A percentile compares a stretch with the other conserved stretches of the same genome.
Conservation (phyloP, 768 basidiomycete genomes). For the Brasilioporus rufonigricans region DNA sequence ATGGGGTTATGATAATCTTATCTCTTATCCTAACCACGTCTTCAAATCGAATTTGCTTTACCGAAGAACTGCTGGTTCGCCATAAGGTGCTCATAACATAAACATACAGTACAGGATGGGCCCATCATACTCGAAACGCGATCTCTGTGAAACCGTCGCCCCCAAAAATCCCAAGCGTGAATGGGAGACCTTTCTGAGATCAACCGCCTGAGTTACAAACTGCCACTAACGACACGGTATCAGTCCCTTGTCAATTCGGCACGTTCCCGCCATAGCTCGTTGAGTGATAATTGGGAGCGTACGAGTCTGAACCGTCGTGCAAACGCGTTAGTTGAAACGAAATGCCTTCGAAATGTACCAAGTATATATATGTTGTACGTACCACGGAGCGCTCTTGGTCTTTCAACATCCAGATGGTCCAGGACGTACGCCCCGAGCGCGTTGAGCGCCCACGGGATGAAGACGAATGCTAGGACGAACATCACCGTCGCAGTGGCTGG, state of each 20-base stretch:
- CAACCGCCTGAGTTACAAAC: neutral
- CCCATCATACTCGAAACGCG: neutral
- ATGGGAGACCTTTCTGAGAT: no score
- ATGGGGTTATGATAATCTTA: no score
- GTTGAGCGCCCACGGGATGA: constrained; percentile 1
- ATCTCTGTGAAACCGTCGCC: neutral
- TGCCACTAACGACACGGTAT: neutral
- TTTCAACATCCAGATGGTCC: neutral
- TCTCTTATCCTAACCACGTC: no score
- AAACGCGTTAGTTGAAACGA: neutral
- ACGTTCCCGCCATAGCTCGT: constrained; percentile 18
- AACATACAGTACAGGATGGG: neutral
- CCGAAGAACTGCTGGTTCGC: neutral
- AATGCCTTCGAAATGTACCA: no score
- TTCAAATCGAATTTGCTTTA: no score
- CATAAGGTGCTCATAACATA: neutral
- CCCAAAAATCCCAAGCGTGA: no score
- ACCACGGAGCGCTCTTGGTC: neutral
- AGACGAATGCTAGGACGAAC: constrained; percentile 8
- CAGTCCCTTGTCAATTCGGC: constrained; percentile 1
- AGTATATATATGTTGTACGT: no score
- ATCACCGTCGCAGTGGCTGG: constrained; percentile 12
- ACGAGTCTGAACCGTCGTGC: constrained; percentile 5
- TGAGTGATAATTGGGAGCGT: constrained; percentile 19
- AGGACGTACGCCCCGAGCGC: neutral